phyloP scores from a whole-genome alignment of 106 monocot genomes.

The Triglochin maritima region DNA sequence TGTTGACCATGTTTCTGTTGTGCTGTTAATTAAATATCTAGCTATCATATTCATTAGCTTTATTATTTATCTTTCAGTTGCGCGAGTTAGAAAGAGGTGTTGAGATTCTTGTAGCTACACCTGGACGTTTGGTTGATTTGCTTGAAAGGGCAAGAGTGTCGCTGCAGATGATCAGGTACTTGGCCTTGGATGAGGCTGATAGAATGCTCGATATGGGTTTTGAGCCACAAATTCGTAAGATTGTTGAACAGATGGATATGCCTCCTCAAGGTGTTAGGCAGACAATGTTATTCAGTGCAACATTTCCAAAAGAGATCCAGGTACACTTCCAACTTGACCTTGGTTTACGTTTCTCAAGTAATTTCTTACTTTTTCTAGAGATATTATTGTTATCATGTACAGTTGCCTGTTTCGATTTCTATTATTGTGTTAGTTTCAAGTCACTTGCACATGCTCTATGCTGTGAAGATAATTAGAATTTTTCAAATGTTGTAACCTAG shows the following conservation, averaged over 20 bases:
- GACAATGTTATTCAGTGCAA: slow-evolving; percentile 96
- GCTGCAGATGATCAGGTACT: slow-evolving; percentile 57
- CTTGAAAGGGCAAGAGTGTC: slow-evolving; percentile 88
- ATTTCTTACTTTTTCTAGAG: too few species aligned
- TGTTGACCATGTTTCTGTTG: too few species aligned
- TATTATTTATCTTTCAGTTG: slow-evolving; percentile 29
- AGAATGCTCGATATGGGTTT: slow-evolving; percentile 99
- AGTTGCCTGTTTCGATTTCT: too few species aligned
- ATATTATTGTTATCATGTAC: too few species aligned
- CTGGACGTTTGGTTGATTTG: slow-evolving; percentile 82
- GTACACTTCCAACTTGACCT: slow-evolving; percentile 6
- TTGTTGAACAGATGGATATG: slow-evolving; percentile 97
- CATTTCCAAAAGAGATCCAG: slow-evolving; percentile 91
- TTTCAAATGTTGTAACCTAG: too few species aligned
- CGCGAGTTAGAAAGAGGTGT: slow-evolving; percentile 86
- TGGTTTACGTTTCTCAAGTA: too few species aligned
- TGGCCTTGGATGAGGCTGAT: slow-evolving; percentile 92
- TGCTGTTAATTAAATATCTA: too few species aligned
- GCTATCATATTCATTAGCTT: neutral
- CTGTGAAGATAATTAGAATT: too few species aligned
- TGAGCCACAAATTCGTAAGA: slow-evolving; percentile 88
- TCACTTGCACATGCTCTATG: too few species aligned
- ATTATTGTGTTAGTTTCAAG: too few species aligned
- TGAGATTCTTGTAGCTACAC: slow-evolving; percentile 96
- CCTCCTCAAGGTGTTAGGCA: slow-evolving; percentile 67